Conservation (phyloP, 306 rosid species). For the Amphicarpaea edgeworthii region DNA sequence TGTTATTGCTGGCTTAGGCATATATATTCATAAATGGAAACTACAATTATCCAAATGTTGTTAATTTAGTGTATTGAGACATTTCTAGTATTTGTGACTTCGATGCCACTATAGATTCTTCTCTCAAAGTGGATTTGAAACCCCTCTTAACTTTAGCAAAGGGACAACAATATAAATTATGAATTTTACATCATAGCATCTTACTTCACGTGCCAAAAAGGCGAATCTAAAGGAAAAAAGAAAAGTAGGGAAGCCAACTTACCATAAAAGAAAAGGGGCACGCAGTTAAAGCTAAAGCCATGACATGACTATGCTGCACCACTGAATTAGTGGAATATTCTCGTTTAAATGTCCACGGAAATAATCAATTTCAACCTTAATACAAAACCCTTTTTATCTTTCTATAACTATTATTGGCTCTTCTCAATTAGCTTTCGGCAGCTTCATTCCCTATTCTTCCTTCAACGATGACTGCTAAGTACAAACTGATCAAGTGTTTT, state of each 20-base stretch:
- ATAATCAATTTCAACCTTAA: background rate
- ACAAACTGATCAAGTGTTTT: background rate
- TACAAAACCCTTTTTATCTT: background rate
- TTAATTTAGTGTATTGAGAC: too few species aligned
- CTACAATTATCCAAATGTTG: background rate
- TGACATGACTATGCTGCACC: background rate
- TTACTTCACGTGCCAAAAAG: slow-evolving; percentile 39
- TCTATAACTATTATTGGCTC: background rate
- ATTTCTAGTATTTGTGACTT: background rate
- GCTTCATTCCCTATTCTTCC: background rate
- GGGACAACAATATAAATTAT: background rate
- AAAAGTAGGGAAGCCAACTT: slow-evolving; percentile 2
- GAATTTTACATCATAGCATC: slow-evolving; percentile 10
- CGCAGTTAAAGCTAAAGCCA: slow-evolving; percentile 31
- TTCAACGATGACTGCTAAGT: background rate
- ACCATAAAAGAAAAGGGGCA: background rate
- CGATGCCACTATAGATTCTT: background rate
- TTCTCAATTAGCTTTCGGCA: background rate
- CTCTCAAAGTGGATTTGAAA: background rate
- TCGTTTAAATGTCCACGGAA: background rate
- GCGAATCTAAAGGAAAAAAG: slow-evolving; percentile 17
- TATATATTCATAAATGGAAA: background rate
- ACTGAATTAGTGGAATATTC: slow-evolving; percentile 23
- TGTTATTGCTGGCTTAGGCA: background rate
- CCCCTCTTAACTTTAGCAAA: background rate